Evolutionary conservation across 768 basidiomycete species (phyloP).

Genomic region (Boletellus ananas): DNA sequence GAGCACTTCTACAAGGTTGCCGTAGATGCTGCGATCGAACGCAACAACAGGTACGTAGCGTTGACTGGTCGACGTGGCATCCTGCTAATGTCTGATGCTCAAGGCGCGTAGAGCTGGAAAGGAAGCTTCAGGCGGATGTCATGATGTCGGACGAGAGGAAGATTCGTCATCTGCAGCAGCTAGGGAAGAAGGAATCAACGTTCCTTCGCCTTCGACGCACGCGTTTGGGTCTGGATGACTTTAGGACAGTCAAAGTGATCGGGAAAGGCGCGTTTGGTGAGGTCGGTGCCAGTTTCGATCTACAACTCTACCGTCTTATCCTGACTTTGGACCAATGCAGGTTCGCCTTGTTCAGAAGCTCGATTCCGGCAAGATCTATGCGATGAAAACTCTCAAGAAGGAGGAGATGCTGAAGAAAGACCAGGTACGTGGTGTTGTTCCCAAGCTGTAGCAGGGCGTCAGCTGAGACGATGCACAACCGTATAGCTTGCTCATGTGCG

Average conservation of each 20-base stretch:
- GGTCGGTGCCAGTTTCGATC: slow-evolving; percentile 40
- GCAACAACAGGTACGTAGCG: slow-evolving; percentile 73
- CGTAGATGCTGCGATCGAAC: slow-evolving; percentile 91
- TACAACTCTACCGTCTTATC: background rate
- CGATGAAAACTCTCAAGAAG: slow-evolving; percentile 97
- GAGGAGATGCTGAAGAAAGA: slow-evolving; percentile 99
- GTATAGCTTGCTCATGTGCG: slow-evolving; percentile 91
- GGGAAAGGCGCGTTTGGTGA: slow-evolving; percentile 99
- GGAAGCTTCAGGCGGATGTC: slow-evolving; percentile 65
- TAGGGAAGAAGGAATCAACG: slow-evolving; percentile 85
- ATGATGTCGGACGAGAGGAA: slow-evolving; percentile 81
- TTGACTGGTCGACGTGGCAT: background rate
- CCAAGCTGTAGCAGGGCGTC: background rate
- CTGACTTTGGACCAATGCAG: slow-evolving; percentile 21
- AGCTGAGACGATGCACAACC: background rate
- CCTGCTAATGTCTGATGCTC: slow-evolving; percentile 4
- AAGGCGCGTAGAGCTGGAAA: slow-evolving; percentile 86
- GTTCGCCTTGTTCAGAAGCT: slow-evolving; percentile 94
- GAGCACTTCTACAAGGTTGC: slow-evolving; percentile 97
- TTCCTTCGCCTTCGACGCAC: slow-evolving; percentile 87
- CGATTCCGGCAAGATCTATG: slow-evolving; percentile 97
- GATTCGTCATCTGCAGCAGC: slow-evolving; percentile 73
- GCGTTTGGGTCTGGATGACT: slow-evolving; percentile 86
- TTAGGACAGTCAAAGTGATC: slow-evolving; percentile 96
- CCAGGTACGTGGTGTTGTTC: slow-evolving; percentile 54